Evolutionary conservation across 768 basidiomycete genomes (phyloP), one percentile per base, ranked within the genome.

Genomic region (Cystoderma amianthinum): DNA sequence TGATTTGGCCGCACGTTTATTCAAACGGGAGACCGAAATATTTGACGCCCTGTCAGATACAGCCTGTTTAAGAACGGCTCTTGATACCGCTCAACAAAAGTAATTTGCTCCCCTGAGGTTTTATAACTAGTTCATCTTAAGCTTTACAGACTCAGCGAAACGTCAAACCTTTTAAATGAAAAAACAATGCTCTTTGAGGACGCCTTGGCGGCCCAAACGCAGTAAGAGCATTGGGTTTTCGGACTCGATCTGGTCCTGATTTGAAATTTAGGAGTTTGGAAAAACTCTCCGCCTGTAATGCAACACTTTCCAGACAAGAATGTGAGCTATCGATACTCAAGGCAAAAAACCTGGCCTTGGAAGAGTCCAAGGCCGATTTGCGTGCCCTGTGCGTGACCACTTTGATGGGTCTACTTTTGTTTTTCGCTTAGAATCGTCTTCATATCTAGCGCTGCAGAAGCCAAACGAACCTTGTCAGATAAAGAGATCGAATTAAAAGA

Each of bases 351-450:
- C 51, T 52, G 25, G 43, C 48, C 2, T 12, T 54, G 15, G 42
- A 47, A 21, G 59, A 60, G 20, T 60, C 59, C 3, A 58, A 56
- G 35, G 51, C 51, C 7, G 59, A 60, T 15, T 21, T 60, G 16
- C 47, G 54, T 36, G 50, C 48, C 2, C 36, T 60, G 59, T 60
- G 43, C 30, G 49, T 32, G 16, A 10, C 4, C n/a, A 4, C 43
- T 33, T 20, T 24, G 24, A 25, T 3, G n/a, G 2, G 1, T 10
- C 15, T 22, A 17, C 20, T 10, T 17, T 7, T 36, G 18, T 15
- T 15, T 30, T 30, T n/a, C n/a, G n/a, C 28, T 9, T 30, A 30
- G 28, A 15, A 9, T 9, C 15, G 28, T 30, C 28, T 38, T 16
- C 9, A 11, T 24, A n/a, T 13, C 18, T 30, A 61, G 60, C 36